A percentile compares a stretch with the other conserved stretches of the same genome.
phyloP scores from a whole-genome alignment of 2,329 filamentous ascomycete genomes.

The Talaromyces sp. region DNA sequence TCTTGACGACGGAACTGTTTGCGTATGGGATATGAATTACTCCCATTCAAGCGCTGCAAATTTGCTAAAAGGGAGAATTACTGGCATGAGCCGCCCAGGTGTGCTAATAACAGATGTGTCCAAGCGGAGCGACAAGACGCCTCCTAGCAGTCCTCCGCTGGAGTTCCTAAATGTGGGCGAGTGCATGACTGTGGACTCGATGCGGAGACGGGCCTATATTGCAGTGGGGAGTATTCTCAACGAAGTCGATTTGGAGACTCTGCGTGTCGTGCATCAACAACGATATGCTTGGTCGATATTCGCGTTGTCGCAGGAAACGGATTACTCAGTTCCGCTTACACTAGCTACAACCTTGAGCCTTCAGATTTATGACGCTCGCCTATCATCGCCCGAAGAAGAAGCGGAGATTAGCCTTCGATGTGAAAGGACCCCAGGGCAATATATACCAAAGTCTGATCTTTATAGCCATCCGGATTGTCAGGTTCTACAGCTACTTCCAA shows the following conservation, averaged over 20 bases:
- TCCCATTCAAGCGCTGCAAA: conserved; percentile 32
- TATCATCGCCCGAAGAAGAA: conserved; percentile 36
- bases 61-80: conserved; percentile 55
- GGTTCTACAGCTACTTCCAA: conserved; percentile 33
- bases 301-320: conserved; percentile 69
- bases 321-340: conserved; percentile 68
- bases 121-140: conserved; percentile 50
- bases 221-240: conserved; percentile 74
- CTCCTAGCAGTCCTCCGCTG: conserved; percentile 29
- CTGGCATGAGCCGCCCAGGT: conserved; percentile 64
- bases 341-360: conserved; percentile 80
- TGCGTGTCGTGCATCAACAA: conserved; percentile 67
- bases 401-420: conserved; percentile 37
- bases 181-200: conserved; percentile 75
- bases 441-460: conserved; percentile 31
- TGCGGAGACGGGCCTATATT: conserved; percentile 69
- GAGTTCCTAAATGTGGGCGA: conserved; percentile 63
- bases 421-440: conserved; percentile 29
- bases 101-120: conserved; percentile 69
- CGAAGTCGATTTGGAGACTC: conserved; percentile 75
- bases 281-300: conserved; percentile 81
- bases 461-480: conserved; percentile 36
- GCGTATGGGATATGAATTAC: conserved; percentile 72
- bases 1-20: conserved; percentile 83
- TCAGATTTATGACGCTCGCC: conserved; percentile 75